Evolutionary conservation across 78 protist genomes (phyloP), one percentile per base, ranked within the genome.

Genomic region (Pigoraptor vietnamica): DNA sequence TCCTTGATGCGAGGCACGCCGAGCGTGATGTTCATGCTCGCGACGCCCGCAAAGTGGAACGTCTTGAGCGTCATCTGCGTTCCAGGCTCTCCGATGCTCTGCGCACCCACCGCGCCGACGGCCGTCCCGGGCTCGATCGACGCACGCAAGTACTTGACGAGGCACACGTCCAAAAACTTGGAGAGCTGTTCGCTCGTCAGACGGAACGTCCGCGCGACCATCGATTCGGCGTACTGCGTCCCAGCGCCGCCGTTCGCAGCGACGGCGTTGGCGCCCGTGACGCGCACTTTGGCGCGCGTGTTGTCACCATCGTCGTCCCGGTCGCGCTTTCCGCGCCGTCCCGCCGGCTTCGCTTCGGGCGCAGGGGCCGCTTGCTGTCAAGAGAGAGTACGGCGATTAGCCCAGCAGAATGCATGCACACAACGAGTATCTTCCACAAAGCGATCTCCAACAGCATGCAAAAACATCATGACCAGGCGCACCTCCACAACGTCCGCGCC

Each of bases 41-140:
- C 99, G 38, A 98, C 99, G 91, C 99, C 99, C 83, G 99, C 99
- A 89, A 99, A 99, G 91, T 99, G 99, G 97, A 99, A 98, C 29
- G 99, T 99, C 94, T 98, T 98, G 89, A 99, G 95, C 9, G 99
- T 99, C 99, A 99, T 98, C 91, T 99, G 99, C 36, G 99, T 99
- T 40, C 98, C 99, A 24, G 99, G 99, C 90, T 98, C 99, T 25
- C 99, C 99, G 56, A 97, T 94, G 2, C 90, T 37, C 92, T 98
- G 99, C 19, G 98, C 99, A 39, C 97, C 99, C 55, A 99, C 37
- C 10, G 99, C 99, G 21, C 99, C 99, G 32, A 98, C 98, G 0
- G 99, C 99, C 0, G 98, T 94, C 67, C 99, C 99, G 0, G 99
- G 98, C 88, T 99, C 99, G 79, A 94, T 48, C 92, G 21, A 1